phyloP scores from a whole-genome alignment of 768 basidiomycete species.

The Pisolithus albus region DNA sequence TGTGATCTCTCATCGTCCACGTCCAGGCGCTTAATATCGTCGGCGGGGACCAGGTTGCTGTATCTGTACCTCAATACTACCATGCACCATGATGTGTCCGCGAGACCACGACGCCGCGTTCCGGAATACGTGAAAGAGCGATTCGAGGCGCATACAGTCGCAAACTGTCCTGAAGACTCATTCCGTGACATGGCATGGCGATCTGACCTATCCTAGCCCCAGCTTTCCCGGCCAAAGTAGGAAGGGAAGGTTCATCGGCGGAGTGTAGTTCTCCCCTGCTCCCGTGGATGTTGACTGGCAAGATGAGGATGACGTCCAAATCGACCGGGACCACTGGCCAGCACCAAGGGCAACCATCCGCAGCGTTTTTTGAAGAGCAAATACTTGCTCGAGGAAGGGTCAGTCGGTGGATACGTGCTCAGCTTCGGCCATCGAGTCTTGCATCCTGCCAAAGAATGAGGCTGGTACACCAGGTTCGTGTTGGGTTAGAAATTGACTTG shows the following conservation, averaged over 20 bases:
- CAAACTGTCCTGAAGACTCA: slow-evolving; percentile 30
- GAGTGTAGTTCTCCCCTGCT: slow-evolving; percentile 45
- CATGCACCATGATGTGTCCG: slow-evolving; percentile 9
- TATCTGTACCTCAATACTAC: slow-evolving; percentile 14
- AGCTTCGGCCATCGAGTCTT: no score
- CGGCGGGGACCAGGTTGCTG: slow-evolving; percentile 17
- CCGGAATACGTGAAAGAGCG: slow-evolving; percentile 29
- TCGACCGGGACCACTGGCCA: no score
- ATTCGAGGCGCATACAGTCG: slow-evolving; percentile 21
- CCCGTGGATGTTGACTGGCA: neutral
- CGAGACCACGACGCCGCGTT: slow-evolving; percentile 36
- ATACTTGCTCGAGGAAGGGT: no score
- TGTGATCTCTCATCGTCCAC: slow-evolving; percentile 11
- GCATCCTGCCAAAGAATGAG: no score
- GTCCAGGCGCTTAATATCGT: slow-evolving; percentile 13
- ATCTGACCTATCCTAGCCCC: slow-evolving; percentile 69
- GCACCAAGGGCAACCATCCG: no score
- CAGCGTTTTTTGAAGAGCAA: no score
- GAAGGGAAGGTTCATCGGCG: slow-evolving; percentile 73
- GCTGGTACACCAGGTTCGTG: no score
- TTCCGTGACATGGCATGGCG: slow-evolving; percentile 66
- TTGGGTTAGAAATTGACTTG: no score
- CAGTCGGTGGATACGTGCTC: no score
- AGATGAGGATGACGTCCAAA: no score
- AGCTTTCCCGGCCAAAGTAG: slow-evolving; percentile 53